Base-by-base conservation (phyloP, 768 basidiomycete species). In the Paxillus ammoniavirescens region DNA sequence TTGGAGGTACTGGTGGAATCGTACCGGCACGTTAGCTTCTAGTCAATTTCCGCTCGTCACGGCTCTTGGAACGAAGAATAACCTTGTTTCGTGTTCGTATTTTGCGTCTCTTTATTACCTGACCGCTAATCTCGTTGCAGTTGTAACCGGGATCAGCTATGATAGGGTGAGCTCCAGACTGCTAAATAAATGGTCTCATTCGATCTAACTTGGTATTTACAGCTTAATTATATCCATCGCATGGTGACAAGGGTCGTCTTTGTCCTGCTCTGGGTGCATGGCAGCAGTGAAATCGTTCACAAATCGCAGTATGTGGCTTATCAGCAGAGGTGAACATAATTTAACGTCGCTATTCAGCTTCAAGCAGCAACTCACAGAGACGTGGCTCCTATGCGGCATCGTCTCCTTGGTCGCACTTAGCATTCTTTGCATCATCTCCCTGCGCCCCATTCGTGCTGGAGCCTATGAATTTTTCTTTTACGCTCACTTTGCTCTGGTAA, bases 51-150 rank as follows among this genome's bases (percentile, higher is more conserved):
- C 83, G 2, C 70, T 87, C 17, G 70, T 86, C 37, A 73, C 77
- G 14, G 82, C 77, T 2, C 74, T 87, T 23, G 82, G 82, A 1
- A 81, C 79, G 56, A 81, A 81, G 69, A 86, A 87, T 65, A 86
- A 86, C 52, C 62, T 82, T 23, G 66, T 82, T 33, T 63, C 71
- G 1, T 63, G 75, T 75, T 57, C 14, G 75, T 65, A 2, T 40
- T 8, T 5, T 14, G 4, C 28, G n/a, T n/a, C 15, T 15, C 3
- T 9, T 38, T 30, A 37, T 35, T 30, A 37, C 18, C 18, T 14
- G 36, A 15, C 1, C 30, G 26, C 54, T 56, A 26, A 55, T 45
- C 23, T 18, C 18, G 49, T 35, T 17, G 30, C 54, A 83, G 81
- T 73, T 31, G 60, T 83, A 33, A 83, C 82, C 4, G 80, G 82